Evolutionary conservation across 805 yeast genomes (phyloP).

Genomic region (Kazachstania viticola): DNA sequence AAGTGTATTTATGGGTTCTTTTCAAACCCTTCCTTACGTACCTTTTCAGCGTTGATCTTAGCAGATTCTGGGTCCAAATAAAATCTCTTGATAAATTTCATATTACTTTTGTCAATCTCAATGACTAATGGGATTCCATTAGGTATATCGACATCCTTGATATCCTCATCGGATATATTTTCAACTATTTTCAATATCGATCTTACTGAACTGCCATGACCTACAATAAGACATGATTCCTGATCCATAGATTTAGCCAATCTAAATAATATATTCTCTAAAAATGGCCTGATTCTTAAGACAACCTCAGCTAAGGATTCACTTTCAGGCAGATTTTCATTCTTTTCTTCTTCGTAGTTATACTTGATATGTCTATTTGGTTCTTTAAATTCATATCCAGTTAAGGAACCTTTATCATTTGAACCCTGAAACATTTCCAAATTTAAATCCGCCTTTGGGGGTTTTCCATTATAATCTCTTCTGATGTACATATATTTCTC

Average conservation of each 20-base stretch:
- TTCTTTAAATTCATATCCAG: constrained; percentile 28
- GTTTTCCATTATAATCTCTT: constrained; percentile 68
- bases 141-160: constrained; percentile 67
- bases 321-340: constrained; percentile 45
- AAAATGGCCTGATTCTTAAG: constrained; percentile 50
- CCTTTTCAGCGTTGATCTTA: constrained; percentile 65
- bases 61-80: constrained; percentile 78
- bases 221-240: constrained; percentile 55
- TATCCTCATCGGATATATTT: constrained; percentile 52
- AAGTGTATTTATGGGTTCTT: constrained; percentile 16
- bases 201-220: constrained; percentile 76
- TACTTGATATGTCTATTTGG: constrained; percentile 27
- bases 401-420: constrained; percentile 18
- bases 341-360: constrained; percentile 27
- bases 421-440: constrained; percentile 32
- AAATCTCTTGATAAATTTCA: constrained; percentile 40
- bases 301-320: constrained; percentile 69
- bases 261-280: constrained; percentile 36
- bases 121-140: constrained; percentile 73
- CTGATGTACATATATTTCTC: constrained; percentile 70
- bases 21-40: constrained; percentile 60
- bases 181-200: constrained; percentile 61
- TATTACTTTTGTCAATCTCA: constrained; percentile 39
- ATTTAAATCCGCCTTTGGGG: constrained; percentile 33
- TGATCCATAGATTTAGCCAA: constrained; percentile 35